These are phyloP conservation scores for Acorus gramineus DNA, from an alignment of 106 monocot genomes.

Conservation along the genomic window DNA sequence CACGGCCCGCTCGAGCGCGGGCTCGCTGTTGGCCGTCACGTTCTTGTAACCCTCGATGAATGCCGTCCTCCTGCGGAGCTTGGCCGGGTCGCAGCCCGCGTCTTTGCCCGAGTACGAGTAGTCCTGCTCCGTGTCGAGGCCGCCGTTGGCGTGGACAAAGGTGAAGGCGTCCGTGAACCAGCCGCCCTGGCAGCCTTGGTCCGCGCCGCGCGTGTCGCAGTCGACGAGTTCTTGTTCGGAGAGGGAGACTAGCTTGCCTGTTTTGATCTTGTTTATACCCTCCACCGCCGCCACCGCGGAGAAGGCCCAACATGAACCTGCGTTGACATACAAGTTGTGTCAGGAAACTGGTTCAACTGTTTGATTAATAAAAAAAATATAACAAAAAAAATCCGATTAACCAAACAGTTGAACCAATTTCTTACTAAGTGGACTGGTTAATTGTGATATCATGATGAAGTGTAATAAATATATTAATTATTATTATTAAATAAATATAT, in stretches of 20 bases:
- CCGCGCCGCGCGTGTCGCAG: not conserved
- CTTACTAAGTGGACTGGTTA: no score
- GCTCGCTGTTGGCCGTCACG: no score
- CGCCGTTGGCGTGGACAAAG: constrained; percentile 8
- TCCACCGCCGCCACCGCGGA: constrained; percentile 6
- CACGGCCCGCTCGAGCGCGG: not conserved
- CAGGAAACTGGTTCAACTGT: no score
- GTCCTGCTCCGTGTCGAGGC: constrained; percentile 6
- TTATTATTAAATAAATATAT: no score
- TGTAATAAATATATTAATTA: no score
- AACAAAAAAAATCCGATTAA: no score
- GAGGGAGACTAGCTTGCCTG: constrained; percentile 6
- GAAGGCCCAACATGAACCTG: no score
- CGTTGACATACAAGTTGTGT: no score
- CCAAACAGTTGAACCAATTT: no score
- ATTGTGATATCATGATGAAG: no score
- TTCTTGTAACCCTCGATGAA: no score
- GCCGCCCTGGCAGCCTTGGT: constrained; percentile 13
- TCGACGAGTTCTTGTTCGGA: constrained; percentile 14
- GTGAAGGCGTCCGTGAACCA: constrained; percentile 5
- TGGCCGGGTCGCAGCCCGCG: constrained; percentile 3
- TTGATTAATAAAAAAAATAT: no score
- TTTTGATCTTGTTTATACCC: constrained; percentile 5
- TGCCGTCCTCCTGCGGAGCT: not conserved
- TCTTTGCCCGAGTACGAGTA: constrained; percentile 4